Evolutionary conservation across 768 basidiomycete genomes (phyloP).

Genomic region (Lentinula sp.): DNA sequence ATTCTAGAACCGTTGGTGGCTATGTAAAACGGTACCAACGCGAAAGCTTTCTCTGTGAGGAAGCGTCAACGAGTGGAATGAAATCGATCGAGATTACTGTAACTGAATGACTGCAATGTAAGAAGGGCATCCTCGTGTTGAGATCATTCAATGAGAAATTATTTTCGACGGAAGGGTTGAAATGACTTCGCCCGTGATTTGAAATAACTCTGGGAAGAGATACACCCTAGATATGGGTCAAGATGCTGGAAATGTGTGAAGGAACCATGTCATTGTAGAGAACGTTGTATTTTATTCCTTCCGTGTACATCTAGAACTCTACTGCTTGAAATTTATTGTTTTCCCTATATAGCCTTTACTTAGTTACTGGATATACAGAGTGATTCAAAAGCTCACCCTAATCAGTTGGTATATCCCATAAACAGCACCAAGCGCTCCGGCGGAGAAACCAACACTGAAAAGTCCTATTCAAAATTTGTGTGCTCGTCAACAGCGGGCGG

Average conservation of each 20-base stretch:
- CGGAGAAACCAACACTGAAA: constrained; percentile 47
- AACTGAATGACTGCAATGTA: no score
- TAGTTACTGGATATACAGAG: neutral
- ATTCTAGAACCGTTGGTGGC: no score
- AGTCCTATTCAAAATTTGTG: constrained; percentile 33
- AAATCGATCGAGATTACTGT: no score
- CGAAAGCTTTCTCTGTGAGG: no score
- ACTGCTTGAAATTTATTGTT: neutral
- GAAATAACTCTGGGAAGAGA: neutral
- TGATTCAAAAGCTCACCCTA: constrained; percentile 26
- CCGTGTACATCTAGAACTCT: neutral
- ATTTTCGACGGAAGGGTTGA: no score
- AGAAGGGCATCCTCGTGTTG: no score
- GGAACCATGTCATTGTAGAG: neutral
- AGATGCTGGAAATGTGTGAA: neutral
- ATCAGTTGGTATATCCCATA: constrained; percentile 45
- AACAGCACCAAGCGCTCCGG: constrained; percentile 47
- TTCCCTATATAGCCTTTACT: neutral
- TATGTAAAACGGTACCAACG: no score
- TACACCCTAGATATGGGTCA: neutral
- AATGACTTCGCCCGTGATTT: neutral
- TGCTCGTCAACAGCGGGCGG: neutral
- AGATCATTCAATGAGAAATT: no score
- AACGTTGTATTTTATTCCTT: neutral
- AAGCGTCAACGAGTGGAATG: no score